Conservation (phyloP, 257 asterid genomes). For the Linaria vulgaris region DNA sequence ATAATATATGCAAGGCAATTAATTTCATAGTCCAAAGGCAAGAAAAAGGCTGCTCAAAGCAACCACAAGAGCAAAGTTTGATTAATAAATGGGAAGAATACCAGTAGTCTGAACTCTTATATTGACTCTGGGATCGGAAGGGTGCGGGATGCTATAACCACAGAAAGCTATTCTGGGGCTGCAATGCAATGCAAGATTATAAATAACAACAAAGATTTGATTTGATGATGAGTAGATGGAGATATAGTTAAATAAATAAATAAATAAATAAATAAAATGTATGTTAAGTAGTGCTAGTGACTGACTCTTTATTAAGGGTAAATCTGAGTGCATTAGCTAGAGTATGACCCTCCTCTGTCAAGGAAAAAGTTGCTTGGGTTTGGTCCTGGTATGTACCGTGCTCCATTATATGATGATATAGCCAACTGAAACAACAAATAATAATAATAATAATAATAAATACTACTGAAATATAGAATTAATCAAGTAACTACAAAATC, state of each 20-base stretch:
- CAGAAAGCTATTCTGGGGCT: conserved; percentile 82
- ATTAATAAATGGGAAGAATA: too few relatives aligned
- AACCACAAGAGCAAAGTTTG: too few relatives aligned
- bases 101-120: conserved; percentile 94
- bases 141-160: conserved; percentile 97
- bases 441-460: too few relatives aligned
- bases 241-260: neutral
- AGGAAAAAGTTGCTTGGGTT: conserved; percentile 71
- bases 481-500: too few relatives aligned
- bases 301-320: conserved; percentile 84
- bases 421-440: too few relatives aligned
- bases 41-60: too few relatives aligned
- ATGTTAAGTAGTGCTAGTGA: conserved; percentile 30
- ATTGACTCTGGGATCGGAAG: conserved; percentile 88
- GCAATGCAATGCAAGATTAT: too few relatives aligned
- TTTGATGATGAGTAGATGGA: too few relatives aligned
- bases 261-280: neutral
- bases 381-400: conserved; percentile 61
- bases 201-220: too few relatives aligned
- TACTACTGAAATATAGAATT: too few relatives aligned
- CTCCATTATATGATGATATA: conserved; percentile 53
- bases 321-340: conserved; percentile 79
- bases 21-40: too few relatives aligned
- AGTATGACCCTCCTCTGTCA: conserved; percentile 85
- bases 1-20: too few relatives aligned